phyloP scores from a whole-genome alignment of 2,329 filamentous ascomycete genomes.

The Rutstroemia sp. region DNA sequence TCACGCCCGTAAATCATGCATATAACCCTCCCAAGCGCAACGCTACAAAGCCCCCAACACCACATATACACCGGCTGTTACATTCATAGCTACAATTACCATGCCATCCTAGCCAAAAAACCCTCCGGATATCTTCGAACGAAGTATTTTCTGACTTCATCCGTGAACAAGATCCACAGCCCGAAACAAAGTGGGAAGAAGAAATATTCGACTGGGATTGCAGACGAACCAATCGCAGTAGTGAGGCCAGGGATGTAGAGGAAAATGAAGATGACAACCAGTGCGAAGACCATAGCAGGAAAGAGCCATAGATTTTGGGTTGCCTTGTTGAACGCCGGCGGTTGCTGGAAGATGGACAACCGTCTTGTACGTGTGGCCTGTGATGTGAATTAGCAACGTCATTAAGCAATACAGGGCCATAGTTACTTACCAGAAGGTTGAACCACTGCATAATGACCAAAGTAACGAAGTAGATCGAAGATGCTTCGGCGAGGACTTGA shows the following conservation, averaged over 20 bases:
- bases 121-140: slow-evolving; percentile 53
- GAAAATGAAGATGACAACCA: slow-evolving; percentile 62
- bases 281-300: slow-evolving; percentile 59
- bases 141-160: slow-evolving; percentile 57
- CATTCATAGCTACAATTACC: slow-evolving; percentile 36
- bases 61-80: neutral
- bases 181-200: slow-evolving; percentile 70
- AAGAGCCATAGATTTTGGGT: slow-evolving; percentile 58
- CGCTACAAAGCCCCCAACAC: neutral
- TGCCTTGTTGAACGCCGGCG: slow-evolving; percentile 54
- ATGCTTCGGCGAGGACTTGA: slow-evolving; percentile 32
- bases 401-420: neutral
- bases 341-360: slow-evolving; percentile 63
- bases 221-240: slow-evolving; percentile 48
- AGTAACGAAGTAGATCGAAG: slow-evolving; percentile 66
- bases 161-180: slow-evolving; percentile 50
- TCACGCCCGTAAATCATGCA: too few species aligned
- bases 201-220: slow-evolving; percentile 64
- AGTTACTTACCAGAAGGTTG: slow-evolving; percentile 47
- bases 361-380: slow-evolving; percentile 50
- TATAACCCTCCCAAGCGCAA: too few species aligned
- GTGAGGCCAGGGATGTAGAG: slow-evolving; percentile 60
- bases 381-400: neutral
- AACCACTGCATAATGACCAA: slow-evolving; percentile 77
- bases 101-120: slow-evolving; percentile 51